Base-by-base conservation (phyloP, 2,329 filamentous ascomycete genomes). In the Didymosphaeria variabile region DNA sequence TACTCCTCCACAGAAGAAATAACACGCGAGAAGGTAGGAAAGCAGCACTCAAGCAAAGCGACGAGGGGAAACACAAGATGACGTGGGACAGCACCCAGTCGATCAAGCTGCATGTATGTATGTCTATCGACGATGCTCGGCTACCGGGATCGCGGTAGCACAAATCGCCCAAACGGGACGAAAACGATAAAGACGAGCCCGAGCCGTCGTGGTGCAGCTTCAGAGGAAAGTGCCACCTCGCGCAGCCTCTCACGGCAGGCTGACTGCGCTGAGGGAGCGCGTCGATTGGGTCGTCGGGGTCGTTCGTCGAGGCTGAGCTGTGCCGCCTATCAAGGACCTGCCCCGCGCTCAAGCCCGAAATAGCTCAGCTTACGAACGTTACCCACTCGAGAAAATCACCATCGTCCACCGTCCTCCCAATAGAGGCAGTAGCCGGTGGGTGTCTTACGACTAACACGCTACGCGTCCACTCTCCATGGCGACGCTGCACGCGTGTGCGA, bases 151-250 rank as follows among this genome's bases (percentile, higher is more conserved):
- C 17, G 1, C 19, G 54, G 13, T 1, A 32, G 38, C n/a, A 15
- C 40, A 29, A 55, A 55, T 46, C 42, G 53, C 53, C 53, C 40
- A 46, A 55, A 55, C 4, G 15, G 42, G 53, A 34, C 29, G 26
- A 47, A 55, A 55, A 55, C 53, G 42, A 55, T 46, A 55, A 53
- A 50, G 8, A 29, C 50, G 50, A 40, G 10, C 40, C 53, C 53
- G 53, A 55, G 26, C 53, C 53, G 51, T 32, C 31, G 51, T 32
- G 26, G 13, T 12, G 34, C 51, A 45, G 34, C 13, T n/a, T n/a
- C 3, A 15, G 17, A 47, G 4, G 1, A 2, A 6, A 40, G 36
- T 40, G 34, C 34, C 34, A 36, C 36, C n/a, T 38, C 40, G 36
- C 51, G 34, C 36, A 19, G 51, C 51, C 52, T 13, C 40, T 21